Evolutionary conservation across 2,329 filamentous ascomycete species (phyloP).

Genomic region (Rhinocladiella similis): DNA sequence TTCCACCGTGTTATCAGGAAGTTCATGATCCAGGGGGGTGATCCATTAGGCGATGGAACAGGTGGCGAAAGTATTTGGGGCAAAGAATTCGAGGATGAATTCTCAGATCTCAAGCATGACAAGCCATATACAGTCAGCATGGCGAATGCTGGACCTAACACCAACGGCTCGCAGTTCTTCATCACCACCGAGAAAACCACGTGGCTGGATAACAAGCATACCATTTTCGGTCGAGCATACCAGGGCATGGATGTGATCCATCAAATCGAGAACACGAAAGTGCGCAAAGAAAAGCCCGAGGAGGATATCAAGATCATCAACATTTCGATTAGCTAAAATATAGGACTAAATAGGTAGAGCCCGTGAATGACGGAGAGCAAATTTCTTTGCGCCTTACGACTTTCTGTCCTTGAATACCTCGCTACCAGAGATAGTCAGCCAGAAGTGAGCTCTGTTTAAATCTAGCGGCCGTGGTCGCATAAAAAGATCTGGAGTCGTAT

Average conservation of each 20-base stretch:
- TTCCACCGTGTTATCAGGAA: constrained; percentile 97
- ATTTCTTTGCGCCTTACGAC: too few relatives aligned
- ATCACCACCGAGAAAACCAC: constrained; percentile 91
- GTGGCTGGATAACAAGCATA: constrained; percentile 96
- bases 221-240: constrained; percentile 87
- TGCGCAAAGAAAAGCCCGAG: constrained; percentile 88
- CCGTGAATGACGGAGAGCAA: too few relatives aligned
- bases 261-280: constrained; percentile 87
- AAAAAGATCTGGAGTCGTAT: too few relatives aligned
- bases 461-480: too few relatives aligned
- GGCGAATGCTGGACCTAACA: constrained; percentile 95
- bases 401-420: not conserved
- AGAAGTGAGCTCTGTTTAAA: not conserved
- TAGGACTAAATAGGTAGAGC: too few relatives aligned
- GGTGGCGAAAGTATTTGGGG: constrained; percentile 93
- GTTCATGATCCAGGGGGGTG: constrained; percentile 94
- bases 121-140: constrained; percentile 96
- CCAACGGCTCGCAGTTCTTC: constrained; percentile 96
- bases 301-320: constrained; percentile 97
- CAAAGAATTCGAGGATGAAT: constrained; percentile 90
- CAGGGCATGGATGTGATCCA: constrained; percentile 93
- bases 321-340: constrained; percentile 52
- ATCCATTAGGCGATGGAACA: constrained; percentile 84
- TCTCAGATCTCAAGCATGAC: constrained; percentile 86
- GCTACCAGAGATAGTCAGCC: not conserved